phyloP scores from a whole-genome alignment of 202 grass and related monocot species.

The Cymbopogon flexuosus region DNA sequence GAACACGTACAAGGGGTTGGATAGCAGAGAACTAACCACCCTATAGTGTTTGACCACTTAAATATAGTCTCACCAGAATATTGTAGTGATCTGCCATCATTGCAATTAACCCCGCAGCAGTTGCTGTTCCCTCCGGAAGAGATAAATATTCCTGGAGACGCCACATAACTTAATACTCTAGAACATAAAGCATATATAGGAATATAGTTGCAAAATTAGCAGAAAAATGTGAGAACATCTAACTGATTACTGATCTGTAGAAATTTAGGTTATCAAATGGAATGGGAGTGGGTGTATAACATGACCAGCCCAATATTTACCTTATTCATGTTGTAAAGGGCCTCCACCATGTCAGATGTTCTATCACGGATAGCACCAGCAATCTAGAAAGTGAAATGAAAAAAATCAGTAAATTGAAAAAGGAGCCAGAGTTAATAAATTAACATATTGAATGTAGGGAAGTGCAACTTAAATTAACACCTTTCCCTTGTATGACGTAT shows the following conservation, averaged over 20 bases:
- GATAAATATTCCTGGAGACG: constrained; percentile 90
- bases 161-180: constrained; percentile 26
- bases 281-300: neutral
- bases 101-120: constrained; percentile 86
- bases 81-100: constrained; percentile 99
- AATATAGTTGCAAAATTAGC: neutral
- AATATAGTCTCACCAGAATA: constrained; percentile 70
- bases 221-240: neutral
- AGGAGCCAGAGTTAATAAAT: neutral
- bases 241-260: neutral
- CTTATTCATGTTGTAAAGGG: constrained; percentile 93
- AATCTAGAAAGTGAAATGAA: constrained; percentile 52
- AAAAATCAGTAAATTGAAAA: neutral
- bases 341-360: constrained; percentile 85
- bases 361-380: constrained; percentile 63
- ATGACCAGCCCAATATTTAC: constrained; percentile 37
- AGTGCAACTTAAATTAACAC: neutral
- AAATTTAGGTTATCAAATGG: constrained; percentile 2
- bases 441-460: neutral
- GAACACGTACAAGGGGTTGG: too few species aligned
- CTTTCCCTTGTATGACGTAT: neutral
- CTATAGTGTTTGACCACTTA: neutral
- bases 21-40: too few species aligned
- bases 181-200: neutral
- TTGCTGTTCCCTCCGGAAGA: constrained; percentile 90